Percentiles rank a stretch among this genome's conserved stretches.
Evolutionary conservation across 2,329 filamentous ascomycete genomes (phyloP).

Genomic region (Coniella vitis): DNA sequence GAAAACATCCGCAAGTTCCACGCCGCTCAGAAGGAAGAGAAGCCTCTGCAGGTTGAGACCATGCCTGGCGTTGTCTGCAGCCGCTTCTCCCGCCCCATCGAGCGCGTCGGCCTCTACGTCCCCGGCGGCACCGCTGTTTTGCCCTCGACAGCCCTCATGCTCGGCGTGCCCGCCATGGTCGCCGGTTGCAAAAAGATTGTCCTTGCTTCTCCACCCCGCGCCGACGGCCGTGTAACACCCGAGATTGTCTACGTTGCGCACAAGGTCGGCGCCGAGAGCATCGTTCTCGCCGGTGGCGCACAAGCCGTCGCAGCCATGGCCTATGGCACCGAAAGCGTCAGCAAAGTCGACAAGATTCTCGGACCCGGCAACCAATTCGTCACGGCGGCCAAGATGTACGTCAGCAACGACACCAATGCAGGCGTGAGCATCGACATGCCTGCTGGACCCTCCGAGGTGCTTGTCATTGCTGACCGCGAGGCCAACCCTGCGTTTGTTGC

Average conservation of each 20-base stretch:
- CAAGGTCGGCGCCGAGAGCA: slow-evolving; percentile 92
- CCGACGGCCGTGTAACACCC: slow-evolving; percentile 85
- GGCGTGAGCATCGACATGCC: slow-evolving; percentile 98
- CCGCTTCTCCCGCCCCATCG: slow-evolving; percentile 85
- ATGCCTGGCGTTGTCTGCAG: slow-evolving; percentile 97
- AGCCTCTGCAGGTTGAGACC: slow-evolving; percentile 80
- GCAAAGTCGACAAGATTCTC: slow-evolving; percentile 97
- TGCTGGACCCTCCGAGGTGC: slow-evolving; percentile 88
- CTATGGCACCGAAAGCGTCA: slow-evolving; percentile 90
- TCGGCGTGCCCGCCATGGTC: slow-evolving; percentile 95
- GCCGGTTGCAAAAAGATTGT: slow-evolving; percentile 95
- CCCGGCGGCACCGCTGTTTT: slow-evolving; percentile 96
- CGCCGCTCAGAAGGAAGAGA: slow-evolving; percentile 78
- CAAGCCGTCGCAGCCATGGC: slow-evolving; percentile 96
- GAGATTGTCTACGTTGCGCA: slow-evolving; percentile 97
- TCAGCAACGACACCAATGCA: slow-evolving; percentile 94
- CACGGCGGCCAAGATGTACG: slow-evolving; percentile 96
- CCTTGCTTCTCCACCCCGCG: slow-evolving; percentile 80
- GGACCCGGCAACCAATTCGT: slow-evolving; percentile 98
- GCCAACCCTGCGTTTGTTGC: slow-evolving; percentile 93
- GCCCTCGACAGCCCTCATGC: slow-evolving; percentile 93
- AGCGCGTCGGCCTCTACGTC: slow-evolving; percentile 92
- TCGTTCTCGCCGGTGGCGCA: slow-evolving; percentile 90
- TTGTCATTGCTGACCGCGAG: slow-evolving; percentile 86
- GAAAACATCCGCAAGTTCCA: slow-evolving; percentile 96